Conservation (phyloP, 768 basidiomycete genomes). For the Lentinula sp. region DNA sequence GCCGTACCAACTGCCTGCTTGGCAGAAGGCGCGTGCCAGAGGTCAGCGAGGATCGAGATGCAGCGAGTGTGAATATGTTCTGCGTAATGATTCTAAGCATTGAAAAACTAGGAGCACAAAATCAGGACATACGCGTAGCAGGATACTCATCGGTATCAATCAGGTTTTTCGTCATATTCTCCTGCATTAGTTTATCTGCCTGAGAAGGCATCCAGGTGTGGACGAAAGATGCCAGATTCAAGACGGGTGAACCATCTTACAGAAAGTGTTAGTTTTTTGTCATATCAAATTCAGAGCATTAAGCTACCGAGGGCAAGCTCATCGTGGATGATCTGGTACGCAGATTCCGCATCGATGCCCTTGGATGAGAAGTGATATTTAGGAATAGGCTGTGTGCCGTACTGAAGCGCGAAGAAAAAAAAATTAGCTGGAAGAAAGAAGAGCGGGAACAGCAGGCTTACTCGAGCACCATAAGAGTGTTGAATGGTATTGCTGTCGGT, state of each 20-base stretch:
- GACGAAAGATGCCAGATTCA: slow-evolving; percentile 61
- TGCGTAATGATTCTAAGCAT: slow-evolving; percentile 10
- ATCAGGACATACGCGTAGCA: slow-evolving; percentile 39
- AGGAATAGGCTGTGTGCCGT: slow-evolving; percentile 61
- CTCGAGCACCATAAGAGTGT: slow-evolving; percentile 51
- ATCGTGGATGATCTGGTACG: slow-evolving; percentile 52
- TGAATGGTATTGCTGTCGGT: slow-evolving; percentile 22
- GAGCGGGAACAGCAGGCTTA: not conserved
- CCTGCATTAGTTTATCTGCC: slow-evolving; percentile 19
- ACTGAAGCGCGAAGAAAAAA: slow-evolving; percentile 14
- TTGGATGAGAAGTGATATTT: slow-evolving; percentile 52
- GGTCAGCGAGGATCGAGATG: slow-evolving; percentile 45
- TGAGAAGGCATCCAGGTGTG: slow-evolving; percentile 56
- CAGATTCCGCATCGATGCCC: slow-evolving; percentile 52
- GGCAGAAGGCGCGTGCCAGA: slow-evolving; percentile 64
- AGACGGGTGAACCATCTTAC: slow-evolving; percentile 49
- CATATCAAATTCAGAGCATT: slow-evolving; percentile 14
- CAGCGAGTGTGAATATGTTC: slow-evolving; percentile 51
- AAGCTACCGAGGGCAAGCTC: slow-evolving; percentile 61
- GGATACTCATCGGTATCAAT: slow-evolving; percentile 66
- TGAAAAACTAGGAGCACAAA: not conserved
- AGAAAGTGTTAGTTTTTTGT: slow-evolving; percentile 37
- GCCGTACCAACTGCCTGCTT: slow-evolving; percentile 65
- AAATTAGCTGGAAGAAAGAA: not conserved
- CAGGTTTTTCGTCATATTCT: slow-evolving; percentile 63